Evolutionary conservation across 176 grass and related monocot genomes (phyloP).

Genomic region (Musa beccarii): DNA sequence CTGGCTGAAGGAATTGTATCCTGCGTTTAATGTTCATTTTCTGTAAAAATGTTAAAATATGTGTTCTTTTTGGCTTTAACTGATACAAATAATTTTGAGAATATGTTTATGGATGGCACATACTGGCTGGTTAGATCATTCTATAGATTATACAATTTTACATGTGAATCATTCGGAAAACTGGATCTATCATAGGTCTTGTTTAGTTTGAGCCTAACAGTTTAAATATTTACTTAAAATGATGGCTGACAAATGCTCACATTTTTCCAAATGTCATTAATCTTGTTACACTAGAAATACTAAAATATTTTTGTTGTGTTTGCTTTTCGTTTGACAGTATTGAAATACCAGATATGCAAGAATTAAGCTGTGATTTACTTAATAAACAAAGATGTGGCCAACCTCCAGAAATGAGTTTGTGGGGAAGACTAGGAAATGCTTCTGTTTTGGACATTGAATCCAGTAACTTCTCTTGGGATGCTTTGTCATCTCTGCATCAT

Average conservation of each 20-base stretch:
- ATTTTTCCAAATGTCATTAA: too few species aligned
- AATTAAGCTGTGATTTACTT: constrained; percentile 20
- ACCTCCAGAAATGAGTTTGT: constrained; percentile 64
- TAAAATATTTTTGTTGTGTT: neutral
- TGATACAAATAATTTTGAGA: neutral
- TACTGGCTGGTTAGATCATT: neutral
- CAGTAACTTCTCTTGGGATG: constrained; percentile 66
- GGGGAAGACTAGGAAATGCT: constrained; percentile 77
- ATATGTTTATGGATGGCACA: neutral
- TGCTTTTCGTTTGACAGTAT: constrained; percentile 8
- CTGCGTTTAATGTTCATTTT: too few species aligned
- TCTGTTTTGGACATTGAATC: constrained; percentile 59
- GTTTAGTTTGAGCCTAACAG: too few species aligned
- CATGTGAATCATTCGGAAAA: neutral
- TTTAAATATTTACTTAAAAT: neutral
- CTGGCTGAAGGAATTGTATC: too few species aligned
- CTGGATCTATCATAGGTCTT: too few species aligned
- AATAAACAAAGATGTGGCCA: constrained; percentile 28
- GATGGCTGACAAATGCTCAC: neutral
- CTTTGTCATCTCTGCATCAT: constrained; percentile 76
- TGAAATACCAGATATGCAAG: constrained; percentile 29
- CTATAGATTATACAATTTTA: constrained; percentile 1
- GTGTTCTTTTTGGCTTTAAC: too few species aligned
- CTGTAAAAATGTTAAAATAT: too few species aligned
- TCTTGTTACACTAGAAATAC: neutral